Base-by-base conservation (phyloP, 2,329 filamentous ascomycete species). In the Trichoderma sp. region DNA sequence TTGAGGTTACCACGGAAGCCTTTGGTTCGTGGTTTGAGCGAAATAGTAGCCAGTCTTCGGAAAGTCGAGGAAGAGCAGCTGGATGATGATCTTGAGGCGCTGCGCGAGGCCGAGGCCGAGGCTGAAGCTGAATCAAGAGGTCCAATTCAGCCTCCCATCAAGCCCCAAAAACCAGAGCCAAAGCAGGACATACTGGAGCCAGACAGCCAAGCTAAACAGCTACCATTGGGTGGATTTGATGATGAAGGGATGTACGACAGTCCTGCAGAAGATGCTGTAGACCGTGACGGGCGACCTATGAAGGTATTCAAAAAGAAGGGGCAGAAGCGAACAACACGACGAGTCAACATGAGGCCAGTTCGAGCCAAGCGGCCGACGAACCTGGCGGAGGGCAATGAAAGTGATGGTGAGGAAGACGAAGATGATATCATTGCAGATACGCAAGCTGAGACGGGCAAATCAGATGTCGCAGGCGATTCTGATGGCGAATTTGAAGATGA, bases 271-370 rank as follows among this genome's bases (percentile, higher is more conserved):
- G 79, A 81, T 0, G 75, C 76, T 4, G 25, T 84, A 13, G 86
- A 82, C 63, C 82, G 81, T n/a, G 80, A 87, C 72, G 88, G 88
- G 2, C 82, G 86, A 70, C 88, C 88, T 2, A 76, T 88, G 42
- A 86, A 84, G 64, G 78, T 87, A 1, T 94, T 86, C 82, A 94
- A 94, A 83, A 95, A 95, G 85, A 92, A 92, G 81, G 92, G 91
- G 0, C 86, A 92, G 76, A 95, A 95, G 82, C 84, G 92, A 69
- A 92, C 91, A 66, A 94, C 92, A 3, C 84, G 89, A 70, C 82
- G 84, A 57, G 84, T 86, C 66, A 93, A 89, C 69, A 92, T 90
- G 81, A 83, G 80, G 70, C 87, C 87, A 2, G 84, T 79, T 0
- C 76, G 81, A 66, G 75, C 76, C 7, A 85, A 84, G 73, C 83